These are phyloP conservation scores for Alternaria sp. DNA, from an alignment of 2,329 filamentous ascomycete genomes.

Conservation along the genomic window DNA sequence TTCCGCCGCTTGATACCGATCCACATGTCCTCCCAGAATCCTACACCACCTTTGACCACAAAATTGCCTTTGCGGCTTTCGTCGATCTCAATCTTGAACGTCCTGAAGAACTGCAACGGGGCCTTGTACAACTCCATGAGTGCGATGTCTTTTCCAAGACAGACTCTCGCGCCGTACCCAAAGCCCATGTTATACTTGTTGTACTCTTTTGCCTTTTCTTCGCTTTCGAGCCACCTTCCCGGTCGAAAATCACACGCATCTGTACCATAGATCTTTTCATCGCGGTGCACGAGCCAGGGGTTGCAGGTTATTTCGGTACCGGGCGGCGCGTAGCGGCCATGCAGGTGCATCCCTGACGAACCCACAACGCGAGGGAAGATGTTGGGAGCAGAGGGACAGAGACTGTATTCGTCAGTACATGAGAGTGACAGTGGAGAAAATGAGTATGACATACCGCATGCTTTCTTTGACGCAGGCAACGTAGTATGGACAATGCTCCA, in stretches of 20 bases:
- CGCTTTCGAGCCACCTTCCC: constrained; percentile 42
- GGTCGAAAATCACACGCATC: constrained; percentile 38
- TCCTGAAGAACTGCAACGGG: constrained; percentile 51
- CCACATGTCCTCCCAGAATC: constrained; percentile 53
- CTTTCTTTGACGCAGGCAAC: constrained; percentile 59
- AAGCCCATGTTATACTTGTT: constrained; percentile 59
- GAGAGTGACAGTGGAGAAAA: no score
- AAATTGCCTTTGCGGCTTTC: constrained; percentile 44
- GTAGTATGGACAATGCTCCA: constrained; percentile 54
- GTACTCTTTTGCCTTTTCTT: constrained; percentile 50
- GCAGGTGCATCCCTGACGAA: constrained; percentile 44
- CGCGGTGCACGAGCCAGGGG: constrained; percentile 40
- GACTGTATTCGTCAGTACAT: constrained; percentile 26
- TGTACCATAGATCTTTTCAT: constrained; percentile 34
- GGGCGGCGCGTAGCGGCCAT: constrained; percentile 39
- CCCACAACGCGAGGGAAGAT: constrained; percentile 58
- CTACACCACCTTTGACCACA: constrained; percentile 52
- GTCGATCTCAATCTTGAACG: constrained; percentile 43
- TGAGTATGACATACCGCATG: constrained; percentile 42
- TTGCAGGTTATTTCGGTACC: constrained; percentile 39
- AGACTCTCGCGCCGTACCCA: constrained; percentile 58
- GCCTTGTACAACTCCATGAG: constrained; percentile 61
- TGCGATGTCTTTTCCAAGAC: constrained; percentile 59
- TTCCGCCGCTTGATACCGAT: constrained; percentile 38
- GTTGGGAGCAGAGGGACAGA: constrained; percentile 59